Percentiles rank a stretch among this genome's conserved stretches.
Conservation (phyloP, 2,329 filamentous ascomycete species). For the Xylaria sp. region DNA sequence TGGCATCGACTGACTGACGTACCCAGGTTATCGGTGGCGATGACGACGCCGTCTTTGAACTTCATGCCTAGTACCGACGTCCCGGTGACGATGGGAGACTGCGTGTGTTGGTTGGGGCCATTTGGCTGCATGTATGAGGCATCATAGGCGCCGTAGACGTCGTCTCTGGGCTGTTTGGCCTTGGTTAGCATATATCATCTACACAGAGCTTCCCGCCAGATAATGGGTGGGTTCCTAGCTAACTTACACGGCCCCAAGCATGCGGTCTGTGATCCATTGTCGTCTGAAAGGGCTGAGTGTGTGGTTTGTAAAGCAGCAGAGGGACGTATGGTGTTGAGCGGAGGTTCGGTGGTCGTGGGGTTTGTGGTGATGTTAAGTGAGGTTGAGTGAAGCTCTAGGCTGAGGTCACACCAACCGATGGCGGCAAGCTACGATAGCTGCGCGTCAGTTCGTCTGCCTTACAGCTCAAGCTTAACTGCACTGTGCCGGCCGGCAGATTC, state of each 20-base stretch:
- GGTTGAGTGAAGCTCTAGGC: slow-evolving; percentile 30
- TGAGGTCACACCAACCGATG: slow-evolving; percentile 27
- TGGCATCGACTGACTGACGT: slow-evolving; percentile 63
- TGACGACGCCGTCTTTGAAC: slow-evolving; percentile 95
- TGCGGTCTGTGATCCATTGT: slow-evolving; percentile 78
- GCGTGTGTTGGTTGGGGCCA: slow-evolving; percentile 85
- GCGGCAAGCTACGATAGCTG: slow-evolving; percentile 42
- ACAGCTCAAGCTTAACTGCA: slow-evolving; percentile 26
- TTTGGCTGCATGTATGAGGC: slow-evolving; percentile 79
- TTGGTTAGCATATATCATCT: slow-evolving; percentile 20
- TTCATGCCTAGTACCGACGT: slow-evolving; percentile 96
- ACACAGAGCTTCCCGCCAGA: slow-evolving; percentile 1
- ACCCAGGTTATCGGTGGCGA: slow-evolving; percentile 97
- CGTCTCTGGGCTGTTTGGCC: slow-evolving; percentile 83
- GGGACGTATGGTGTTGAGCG: slow-evolving; percentile 11
- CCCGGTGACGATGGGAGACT: slow-evolving; percentile 92
- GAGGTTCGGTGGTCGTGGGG: slow-evolving; percentile 34
- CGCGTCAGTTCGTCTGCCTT: slow-evolving; percentile 48
- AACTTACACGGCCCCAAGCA: slow-evolving; percentile 76
- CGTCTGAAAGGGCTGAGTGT: slow-evolving; percentile 25
- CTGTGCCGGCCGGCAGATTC: not conserved
- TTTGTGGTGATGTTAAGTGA: slow-evolving; percentile 23
- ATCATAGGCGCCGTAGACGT: slow-evolving; percentile 96
- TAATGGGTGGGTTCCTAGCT: not conserved
- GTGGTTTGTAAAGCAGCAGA: slow-evolving; percentile 17